Percentiles rank a stretch among this genome's conserved stretches.
Evolutionary conservation across 768 basidiomycete species (phyloP).

Genomic region (Zangia roseola): DNA sequence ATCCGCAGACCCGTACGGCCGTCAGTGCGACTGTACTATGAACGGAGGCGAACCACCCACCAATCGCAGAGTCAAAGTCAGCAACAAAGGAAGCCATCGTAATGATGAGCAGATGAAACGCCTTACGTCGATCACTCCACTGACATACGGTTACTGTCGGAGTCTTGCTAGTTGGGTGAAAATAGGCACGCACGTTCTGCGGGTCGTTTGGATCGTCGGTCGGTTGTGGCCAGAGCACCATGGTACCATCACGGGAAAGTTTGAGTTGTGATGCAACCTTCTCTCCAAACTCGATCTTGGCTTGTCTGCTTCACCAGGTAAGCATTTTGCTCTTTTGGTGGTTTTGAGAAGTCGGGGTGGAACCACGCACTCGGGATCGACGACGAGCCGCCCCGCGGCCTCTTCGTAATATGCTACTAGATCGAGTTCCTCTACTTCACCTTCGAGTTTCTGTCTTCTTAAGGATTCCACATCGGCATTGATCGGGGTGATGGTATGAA

Average conservation of each 20-base stretch:
- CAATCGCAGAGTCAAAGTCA: slow-evolving; percentile 53
- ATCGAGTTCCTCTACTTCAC: slow-evolving; percentile 32
- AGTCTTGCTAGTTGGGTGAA: background rate
- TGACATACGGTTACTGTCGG: slow-evolving; percentile 11
- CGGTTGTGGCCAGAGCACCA: slow-evolving; percentile 57
- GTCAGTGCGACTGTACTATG: background rate
- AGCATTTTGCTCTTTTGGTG: no score
- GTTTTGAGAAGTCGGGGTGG: no score
- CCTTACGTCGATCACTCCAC: slow-evolving; percentile 49
- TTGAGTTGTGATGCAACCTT: slow-evolving; percentile 44
- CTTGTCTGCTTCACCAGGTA: slow-evolving; percentile 43
- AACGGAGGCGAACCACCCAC: slow-evolving; percentile 28
- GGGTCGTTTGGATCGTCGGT: slow-evolving; percentile 49
- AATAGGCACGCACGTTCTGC: slow-evolving; percentile 43
- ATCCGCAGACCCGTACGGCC: background rate
- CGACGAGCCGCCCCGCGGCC: slow-evolving; percentile 55
- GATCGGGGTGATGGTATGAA: no score
- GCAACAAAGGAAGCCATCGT: slow-evolving; percentile 54
- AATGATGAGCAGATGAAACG: slow-evolving; percentile 45
- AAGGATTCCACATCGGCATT: background rate
- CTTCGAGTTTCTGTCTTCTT: background rate
- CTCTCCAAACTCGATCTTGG: slow-evolving; percentile 49
- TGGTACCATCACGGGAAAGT: slow-evolving; percentile 42
- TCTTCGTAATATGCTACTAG: slow-evolving; percentile 48
- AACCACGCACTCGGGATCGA: slow-evolving; percentile 55